phyloP scores from a whole-genome alignment of 176 grass and related monocot genomes.

The Bromus sterilis region DNA sequence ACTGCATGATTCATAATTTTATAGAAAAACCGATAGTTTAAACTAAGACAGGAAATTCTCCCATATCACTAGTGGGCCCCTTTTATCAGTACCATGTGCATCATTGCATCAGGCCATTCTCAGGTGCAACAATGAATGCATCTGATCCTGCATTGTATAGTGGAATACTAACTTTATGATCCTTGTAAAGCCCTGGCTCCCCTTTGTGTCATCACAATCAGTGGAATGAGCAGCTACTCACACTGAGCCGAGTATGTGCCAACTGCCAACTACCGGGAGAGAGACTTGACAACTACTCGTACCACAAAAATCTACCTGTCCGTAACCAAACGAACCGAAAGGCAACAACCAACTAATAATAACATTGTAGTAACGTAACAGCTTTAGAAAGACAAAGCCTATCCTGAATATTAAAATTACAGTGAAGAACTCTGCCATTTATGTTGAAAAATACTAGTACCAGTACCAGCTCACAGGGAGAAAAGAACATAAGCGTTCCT shows the following conservation, averaged over 20 bases:
- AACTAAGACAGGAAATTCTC: neutral
- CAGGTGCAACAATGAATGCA: neutral
- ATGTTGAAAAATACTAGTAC: neutral
- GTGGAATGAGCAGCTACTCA: neutral
- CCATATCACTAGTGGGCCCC: neutral
- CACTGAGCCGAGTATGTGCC: neutral
- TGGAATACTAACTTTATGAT: neutral
- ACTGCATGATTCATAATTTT: neutral
- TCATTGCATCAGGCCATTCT: neutral
- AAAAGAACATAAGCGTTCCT: neutral
- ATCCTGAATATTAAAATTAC: neutral
- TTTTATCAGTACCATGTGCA: neutral
- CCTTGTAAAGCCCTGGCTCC: neutral
- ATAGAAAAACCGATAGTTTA: neutral
- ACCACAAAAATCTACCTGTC: constrained; percentile 30
- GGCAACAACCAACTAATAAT: constrained; percentile 13
- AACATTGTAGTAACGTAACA: neutral
- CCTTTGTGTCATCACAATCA: neutral
- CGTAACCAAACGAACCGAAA: constrained; percentile 20
- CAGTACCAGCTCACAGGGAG: neutral
- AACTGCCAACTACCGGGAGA: neutral
- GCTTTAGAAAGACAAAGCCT: neutral
- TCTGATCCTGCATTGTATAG: neutral
- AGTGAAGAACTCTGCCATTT: neutral
- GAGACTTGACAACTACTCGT: constrained; percentile 32